Base-by-base conservation (phyloP, 176 grass and related monocot genomes). In the Pontederia paniculata region DNA sequence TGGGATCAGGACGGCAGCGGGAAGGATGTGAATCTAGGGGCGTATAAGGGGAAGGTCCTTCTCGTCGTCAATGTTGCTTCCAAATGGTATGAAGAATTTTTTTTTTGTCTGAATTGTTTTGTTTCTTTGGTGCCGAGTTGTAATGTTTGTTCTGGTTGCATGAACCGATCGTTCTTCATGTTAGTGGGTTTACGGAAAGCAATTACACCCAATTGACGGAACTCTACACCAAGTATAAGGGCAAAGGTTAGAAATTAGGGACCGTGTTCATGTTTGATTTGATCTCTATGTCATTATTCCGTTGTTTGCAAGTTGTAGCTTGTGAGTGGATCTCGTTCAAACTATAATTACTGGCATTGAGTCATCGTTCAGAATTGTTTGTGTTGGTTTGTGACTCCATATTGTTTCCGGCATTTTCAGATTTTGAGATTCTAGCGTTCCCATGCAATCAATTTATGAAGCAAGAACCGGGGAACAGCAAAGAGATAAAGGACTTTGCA, bases 21-120 rank as follows among this genome's bases (percentile, higher is more conserved):
- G 23, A 84, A 79, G 57, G 80, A 84, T 49, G 83, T 84, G 57
- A 65, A 73, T 80, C 73, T 98, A 51, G 86, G 74, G 64, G 73
- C 21, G 21, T 98, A 80, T 72, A 91, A 91, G 83, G 86, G 83
- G 49, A 91, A 91, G 76, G 86, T 80, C 53, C 93, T 98, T 60
- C 77, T 98, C 23, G 75, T 98, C 17, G 93, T 97, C 17, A 98
- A 98, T 50, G 83, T 98, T 57, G 86, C 86, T 65, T 98, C 86
- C 70, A 98, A 91, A 88, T 91, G 93, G 86, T 91, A 77, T 17
- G 42, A 9, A 52, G n/a, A n/a, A n/a, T n/a, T 60, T 10, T 55
- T 19, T 11, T 17, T 49, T 16, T 43, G 10, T 41, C 42, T 50
- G 19, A 48, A 22, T 21, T 9, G 12, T 67, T 23, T 67, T 70